A percentile compares a stretch with the other conserved stretches of the same genome.
These are phyloP conservation scores for Neonectria punicea DNA, from an alignment of 2,329 filamentous ascomycete genomes.

Conservation along the genomic window DNA sequence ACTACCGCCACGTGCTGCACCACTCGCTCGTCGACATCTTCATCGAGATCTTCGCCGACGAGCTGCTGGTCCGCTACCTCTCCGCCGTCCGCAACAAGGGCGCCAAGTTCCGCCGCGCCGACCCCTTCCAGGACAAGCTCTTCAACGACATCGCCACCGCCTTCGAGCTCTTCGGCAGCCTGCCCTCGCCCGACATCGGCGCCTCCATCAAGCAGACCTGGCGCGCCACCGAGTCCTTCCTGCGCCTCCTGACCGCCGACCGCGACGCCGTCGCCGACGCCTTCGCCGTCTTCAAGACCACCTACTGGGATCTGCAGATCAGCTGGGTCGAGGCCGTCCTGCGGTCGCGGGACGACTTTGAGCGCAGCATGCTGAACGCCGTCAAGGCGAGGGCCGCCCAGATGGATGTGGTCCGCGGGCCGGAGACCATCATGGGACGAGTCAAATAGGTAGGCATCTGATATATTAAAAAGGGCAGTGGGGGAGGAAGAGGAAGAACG, in stretches of 20 bases:
- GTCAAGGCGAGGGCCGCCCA: conserved; percentile 91
- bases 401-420: conserved; percentile 80
- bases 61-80: conserved; percentile 88
- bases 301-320: conserved; percentile 94
- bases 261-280: conserved; percentile 77
- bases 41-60: conserved; percentile 91
- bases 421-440: conserved; percentile 95
- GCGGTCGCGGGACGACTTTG: conserved; percentile 90
- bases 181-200: conserved; percentile 75
- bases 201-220: conserved; percentile 88
- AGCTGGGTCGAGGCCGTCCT: conserved; percentile 96
- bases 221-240: conserved; percentile 88
- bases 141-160: conserved; percentile 91
- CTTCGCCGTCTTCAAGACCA: conserved; percentile 84
- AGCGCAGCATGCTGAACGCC: conserved; percentile 85
- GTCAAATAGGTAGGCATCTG: conserved; percentile 68
- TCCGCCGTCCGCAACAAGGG: conserved; percentile 87
- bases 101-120: conserved; percentile 85
- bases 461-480: conserved; percentile 8
- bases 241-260: conserved; percentile 82
- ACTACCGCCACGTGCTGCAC: conserved; percentile 87
- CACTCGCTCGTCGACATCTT: conserved; percentile 90
- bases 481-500: not conserved
- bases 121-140: conserved; percentile 93
- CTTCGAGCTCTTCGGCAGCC: conserved; percentile 85